A percentile compares a stretch with the other conserved stretches of the same genome.
Evolutionary conservation across 2,329 filamentous ascomycete species (phyloP).

Genomic region (Penicillium sp.): DNA sequence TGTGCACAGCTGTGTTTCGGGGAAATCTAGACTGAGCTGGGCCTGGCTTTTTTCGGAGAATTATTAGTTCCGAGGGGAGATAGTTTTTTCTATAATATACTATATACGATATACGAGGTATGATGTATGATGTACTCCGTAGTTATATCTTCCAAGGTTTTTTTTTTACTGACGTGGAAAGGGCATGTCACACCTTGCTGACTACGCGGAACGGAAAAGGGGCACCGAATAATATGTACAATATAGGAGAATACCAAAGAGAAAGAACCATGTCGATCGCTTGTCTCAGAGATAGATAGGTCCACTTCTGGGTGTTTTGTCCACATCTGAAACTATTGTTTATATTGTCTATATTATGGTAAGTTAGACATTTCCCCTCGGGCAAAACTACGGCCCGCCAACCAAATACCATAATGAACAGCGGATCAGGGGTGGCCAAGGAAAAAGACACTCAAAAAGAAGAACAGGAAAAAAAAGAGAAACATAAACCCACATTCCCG

Average conservation of each 20-base stretch:
- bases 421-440: neutral
- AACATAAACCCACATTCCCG: neutral
- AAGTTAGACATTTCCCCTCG: neutral
- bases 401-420: neutral
- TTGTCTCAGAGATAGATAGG: slow-evolving; percentile 10
- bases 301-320: slow-evolving; percentile 3
- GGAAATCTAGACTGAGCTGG: neutral
- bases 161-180: neutral
- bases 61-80: neutral
- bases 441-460: neutral
- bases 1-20: neutral
- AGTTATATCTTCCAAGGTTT: neutral
- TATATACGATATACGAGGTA: neutral
- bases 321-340: slow-evolving; percentile 13
- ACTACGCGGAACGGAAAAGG: neutral
- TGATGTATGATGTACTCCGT: neutral
- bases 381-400: neutral
- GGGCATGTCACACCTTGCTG: neutral
- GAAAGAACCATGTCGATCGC: slow-evolving; percentile 4
- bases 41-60: slow-evolving; percentile 1
- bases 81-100: neutral
- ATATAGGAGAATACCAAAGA: neutral
- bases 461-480: neutral
- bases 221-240: neutral
- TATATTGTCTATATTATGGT: slow-evolving; percentile 5